phyloP scores from a whole-genome alignment of 2,329 filamentous ascomycete genomes.

The Cladophialophora yegresii region DNA sequence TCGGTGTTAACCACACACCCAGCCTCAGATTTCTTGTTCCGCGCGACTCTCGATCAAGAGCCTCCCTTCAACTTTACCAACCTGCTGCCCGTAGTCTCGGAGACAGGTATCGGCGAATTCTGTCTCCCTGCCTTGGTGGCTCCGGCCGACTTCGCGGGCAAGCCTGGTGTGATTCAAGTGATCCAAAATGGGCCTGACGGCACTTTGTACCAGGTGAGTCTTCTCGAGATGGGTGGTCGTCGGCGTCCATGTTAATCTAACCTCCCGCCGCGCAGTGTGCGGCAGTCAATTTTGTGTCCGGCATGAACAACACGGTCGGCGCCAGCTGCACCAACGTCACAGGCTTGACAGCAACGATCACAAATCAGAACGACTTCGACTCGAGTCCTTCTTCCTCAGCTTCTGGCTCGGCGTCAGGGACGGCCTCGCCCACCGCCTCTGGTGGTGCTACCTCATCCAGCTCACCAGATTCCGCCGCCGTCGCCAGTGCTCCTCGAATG shows the following conservation, averaged over 20 bases:
- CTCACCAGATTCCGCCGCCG: constrained; percentile 15
- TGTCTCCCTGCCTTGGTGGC: constrained; percentile 61
- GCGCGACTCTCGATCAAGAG: constrained; percentile 55
- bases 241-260: not conserved
- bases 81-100: constrained; percentile 62
- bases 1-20: constrained; percentile 43
- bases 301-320: constrained; percentile 24
- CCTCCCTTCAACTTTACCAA: constrained; percentile 67
- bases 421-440: not conserved
- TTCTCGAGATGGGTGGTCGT: not conserved
- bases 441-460: constrained; percentile 14
- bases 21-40: constrained; percentile 35
- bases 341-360: constrained; percentile 51
- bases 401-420: constrained; percentile 12
- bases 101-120: constrained; percentile 63
- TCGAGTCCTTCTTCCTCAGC: constrained; percentile 22
- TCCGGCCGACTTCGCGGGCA: constrained; percentile 35
- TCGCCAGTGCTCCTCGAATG: constrained; percentile 16
- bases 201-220: constrained; percentile 32
- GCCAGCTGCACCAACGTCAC: constrained; percentile 61
- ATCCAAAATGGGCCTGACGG: constrained; percentile 30
- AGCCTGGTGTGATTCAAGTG: constrained; percentile 29
- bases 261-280: constrained; percentile 26
- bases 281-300: constrained; percentile 33
- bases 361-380: constrained; percentile 25